A percentile compares a stretch with the other conserved stretches of the same genome.
phyloP scores from a whole-genome alignment of 164 flowering plant species.

The Echeveria elegans region DNA sequence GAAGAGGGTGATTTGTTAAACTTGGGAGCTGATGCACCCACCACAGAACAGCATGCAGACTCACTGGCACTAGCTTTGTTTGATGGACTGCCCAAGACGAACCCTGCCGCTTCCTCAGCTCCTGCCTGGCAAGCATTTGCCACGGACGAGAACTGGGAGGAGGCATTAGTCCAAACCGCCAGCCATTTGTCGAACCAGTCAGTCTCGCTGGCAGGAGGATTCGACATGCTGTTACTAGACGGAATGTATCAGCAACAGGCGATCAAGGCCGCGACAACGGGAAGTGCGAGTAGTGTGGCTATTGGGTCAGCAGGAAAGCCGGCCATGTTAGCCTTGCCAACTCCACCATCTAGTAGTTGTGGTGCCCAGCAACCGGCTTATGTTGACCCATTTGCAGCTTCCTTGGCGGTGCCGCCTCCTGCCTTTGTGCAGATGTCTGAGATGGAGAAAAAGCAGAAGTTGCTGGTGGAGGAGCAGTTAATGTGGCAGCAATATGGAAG shows the following conservation, averaged over 20 bases:
- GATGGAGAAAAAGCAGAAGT: slow-evolving; percentile 70
- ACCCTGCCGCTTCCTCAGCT: slow-evolving; percentile 9
- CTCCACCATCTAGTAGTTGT: slow-evolving; percentile 21
- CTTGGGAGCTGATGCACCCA: slow-evolving; percentile 27
- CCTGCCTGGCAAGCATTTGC: slow-evolving; percentile 52
- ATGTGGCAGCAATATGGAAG: slow-evolving; percentile 84
- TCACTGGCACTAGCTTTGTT: slow-evolving; percentile 61
- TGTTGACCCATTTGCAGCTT: slow-evolving; percentile 74
- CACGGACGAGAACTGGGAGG: slow-evolving; percentile 64
- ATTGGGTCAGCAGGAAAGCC: slow-evolving; percentile 43
- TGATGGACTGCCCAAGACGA: slow-evolving; percentile 15
- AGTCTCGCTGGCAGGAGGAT: slow-evolving; percentile 21
- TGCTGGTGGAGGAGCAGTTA: slow-evolving; percentile 56
- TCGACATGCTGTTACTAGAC: slow-evolving; percentile 25
- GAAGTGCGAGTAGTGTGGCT: slow-evolving; percentile 71
- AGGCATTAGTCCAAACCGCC: slow-evolving; percentile 35
- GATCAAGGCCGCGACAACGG: slow-evolving; percentile 7
- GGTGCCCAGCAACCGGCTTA: not conserved
- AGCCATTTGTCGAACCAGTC: slow-evolving; percentile 22
- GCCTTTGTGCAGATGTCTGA: slow-evolving; percentile 82
- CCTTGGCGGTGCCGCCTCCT: slow-evolving; percentile 59
- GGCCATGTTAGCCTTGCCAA: slow-evolving; percentile 56
- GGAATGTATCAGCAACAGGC: slow-evolving; percentile 52
- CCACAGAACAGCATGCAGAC: slow-evolving; percentile 37
- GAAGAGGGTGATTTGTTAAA: slow-evolving; percentile 46